Percentiles rank a stretch among this genome's conserved stretches.
These are phyloP conservation scores for Metschnikowia gelsemii DNA, from an alignment of 805 yeast genomes.

Conservation along the genomic window DNA sequence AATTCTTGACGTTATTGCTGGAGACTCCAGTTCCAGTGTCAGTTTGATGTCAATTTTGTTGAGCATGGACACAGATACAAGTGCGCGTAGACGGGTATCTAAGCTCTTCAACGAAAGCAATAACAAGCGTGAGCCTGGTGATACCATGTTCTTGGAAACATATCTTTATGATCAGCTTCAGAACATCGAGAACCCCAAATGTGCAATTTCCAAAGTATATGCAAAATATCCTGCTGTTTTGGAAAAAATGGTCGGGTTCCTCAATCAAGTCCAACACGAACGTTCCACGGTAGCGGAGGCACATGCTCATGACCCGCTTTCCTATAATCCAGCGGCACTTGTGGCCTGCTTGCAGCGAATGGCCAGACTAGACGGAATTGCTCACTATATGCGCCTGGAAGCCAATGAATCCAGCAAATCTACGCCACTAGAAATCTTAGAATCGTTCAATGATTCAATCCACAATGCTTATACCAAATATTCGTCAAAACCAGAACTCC, in stretches of 20 bases:
- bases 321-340: conserved; percentile 17
- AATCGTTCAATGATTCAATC: conserved; percentile 18
- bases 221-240: conserved; percentile 12
- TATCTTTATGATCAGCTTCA: conserved; percentile 15
- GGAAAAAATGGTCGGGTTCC: conserved; percentile 11
- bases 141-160: conserved; percentile 14
- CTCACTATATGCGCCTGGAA: conserved; percentile 5
- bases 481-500: conserved; percentile 7
- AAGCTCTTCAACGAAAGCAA: conserved; percentile 28
- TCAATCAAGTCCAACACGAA: conserved; percentile 17
- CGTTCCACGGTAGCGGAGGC: conserved; percentile 9
- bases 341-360: conserved; percentile 14
- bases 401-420: conserved; percentile 7
- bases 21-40: conserved; percentile 34
- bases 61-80: conserved; percentile 26
- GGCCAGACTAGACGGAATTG: conserved; percentile 12
- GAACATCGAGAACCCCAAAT: not conserved
- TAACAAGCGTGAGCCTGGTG: not conserved
- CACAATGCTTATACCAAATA: conserved; percentile 17
- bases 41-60: conserved; percentile 30
- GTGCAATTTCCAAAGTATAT: conserved; percentile 10
- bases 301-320: conserved; percentile 6
- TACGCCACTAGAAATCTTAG: conserved; percentile 11
- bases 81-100: conserved; percentile 25
- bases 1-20: conserved; percentile 20